Conservation (phyloP, 2,329 filamentous ascomycete species). For the Colletotrichum eleusines region DNA sequence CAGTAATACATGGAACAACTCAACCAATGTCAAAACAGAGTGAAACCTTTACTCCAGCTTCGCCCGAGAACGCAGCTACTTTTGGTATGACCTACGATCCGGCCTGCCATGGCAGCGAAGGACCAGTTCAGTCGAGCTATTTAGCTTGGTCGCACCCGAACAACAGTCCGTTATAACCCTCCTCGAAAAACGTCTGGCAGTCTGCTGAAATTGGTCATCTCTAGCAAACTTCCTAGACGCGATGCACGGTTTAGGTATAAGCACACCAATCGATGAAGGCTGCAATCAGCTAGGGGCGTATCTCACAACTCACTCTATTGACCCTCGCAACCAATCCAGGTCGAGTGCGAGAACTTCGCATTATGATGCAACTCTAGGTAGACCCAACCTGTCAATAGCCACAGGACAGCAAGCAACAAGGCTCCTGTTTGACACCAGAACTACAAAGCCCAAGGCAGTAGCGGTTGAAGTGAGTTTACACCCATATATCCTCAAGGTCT, state of each 20-base stretch:
- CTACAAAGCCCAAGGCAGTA: slow-evolving; percentile 36
- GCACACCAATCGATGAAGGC: slow-evolving; percentile 14
- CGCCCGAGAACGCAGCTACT: slow-evolving; percentile 35
- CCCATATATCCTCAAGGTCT: slow-evolving; percentile 20
- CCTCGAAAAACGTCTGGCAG: fast-evolving
- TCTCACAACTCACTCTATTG: slow-evolving; percentile 23
- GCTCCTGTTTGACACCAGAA: slow-evolving; percentile 40
- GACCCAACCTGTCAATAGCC: slow-evolving; percentile 37
- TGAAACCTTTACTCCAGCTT: slow-evolving; percentile 41
- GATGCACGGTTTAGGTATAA: slow-evolving; percentile 21
- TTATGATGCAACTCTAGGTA: neutral
- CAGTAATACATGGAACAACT: neutral
- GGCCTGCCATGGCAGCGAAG: slow-evolving; percentile 19
- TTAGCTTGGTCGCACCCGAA: slow-evolving; percentile 32
- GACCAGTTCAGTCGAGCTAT: slow-evolving; percentile 30
- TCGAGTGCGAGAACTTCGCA: slow-evolving; percentile 28
- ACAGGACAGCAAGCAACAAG: slow-evolving; percentile 41
- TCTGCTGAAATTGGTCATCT: neutral
- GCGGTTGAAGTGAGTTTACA: slow-evolving; percentile 44
- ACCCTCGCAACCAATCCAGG: slow-evolving; percentile 23
- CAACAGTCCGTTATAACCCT: slow-evolving; percentile 7
- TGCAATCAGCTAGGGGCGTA: slow-evolving; percentile 25
- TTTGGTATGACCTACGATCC: slow-evolving; percentile 41
- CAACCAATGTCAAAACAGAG: neutral
- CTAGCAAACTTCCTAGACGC: slow-evolving; percentile 21